Evolutionary conservation across 2,329 filamentous ascomycete genomes (phyloP), one percentile per base, ranked within the genome.

Genomic region (Cadophora sp.): DNA sequence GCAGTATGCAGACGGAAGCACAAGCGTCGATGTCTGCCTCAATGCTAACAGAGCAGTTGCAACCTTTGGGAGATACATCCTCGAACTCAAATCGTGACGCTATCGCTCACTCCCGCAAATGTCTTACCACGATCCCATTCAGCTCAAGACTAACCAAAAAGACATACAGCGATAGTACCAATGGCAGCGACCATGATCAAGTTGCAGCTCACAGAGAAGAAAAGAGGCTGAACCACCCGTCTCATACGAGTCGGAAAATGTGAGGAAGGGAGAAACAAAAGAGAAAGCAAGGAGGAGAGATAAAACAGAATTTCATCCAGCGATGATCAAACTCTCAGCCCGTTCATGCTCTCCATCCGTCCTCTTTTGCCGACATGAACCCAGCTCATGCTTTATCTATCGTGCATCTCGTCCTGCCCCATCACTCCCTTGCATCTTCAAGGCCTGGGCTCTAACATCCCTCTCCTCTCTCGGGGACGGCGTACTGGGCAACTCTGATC

Each of bases 31-130:
- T 4, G 66, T 31, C 65, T 73, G 72, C 60, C 73, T 69, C 24
- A 65, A 65, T 37, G 63, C 68, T 63, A 74, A 59, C 22, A 67
- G 48, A 64, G 65, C 72, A 53, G 64, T 69, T 14, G 73, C 40
- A n/a, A 69, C 58, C 68, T 62, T 66, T 40, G 70, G 71, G 51
- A 76, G 56, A 60, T 68, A 67, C 74, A 76, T 76, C 22, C 24
- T 58, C 31, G 24, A 22, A 12, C 24, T 53, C 22, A n/a, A 4
- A 12, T 24, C 29, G 19, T 58, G 55, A 37, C 37, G 29, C 29
- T 34, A 5, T 31, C 31, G n/a, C 55, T 22, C 34, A 58, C 29
- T 37, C 34, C 34, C 34, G 34, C 34, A 11, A 12, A 37, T 37
- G 34, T 37, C 55, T 58, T 37, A 31, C 27, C 16, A 22, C 55